These are phyloP conservation scores for Geoglossum cookeanum DNA, from an alignment of 2,329 filamentous ascomycete genomes.

Conservation along the genomic window DNA sequence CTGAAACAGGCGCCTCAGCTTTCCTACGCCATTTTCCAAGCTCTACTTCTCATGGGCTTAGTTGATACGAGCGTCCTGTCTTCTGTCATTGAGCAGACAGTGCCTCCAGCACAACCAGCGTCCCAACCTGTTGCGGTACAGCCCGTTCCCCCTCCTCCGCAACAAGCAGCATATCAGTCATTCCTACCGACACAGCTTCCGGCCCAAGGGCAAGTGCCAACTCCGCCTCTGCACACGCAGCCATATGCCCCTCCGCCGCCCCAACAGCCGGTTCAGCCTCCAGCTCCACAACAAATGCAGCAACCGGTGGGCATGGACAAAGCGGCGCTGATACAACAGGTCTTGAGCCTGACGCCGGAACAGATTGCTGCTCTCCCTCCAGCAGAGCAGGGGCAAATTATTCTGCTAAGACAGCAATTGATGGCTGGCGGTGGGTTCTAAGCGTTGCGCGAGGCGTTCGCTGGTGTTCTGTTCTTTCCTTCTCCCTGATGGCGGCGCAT, in stretches of 20 bases:
- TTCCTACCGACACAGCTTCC: constrained; percentile 14
- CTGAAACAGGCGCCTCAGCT: constrained; percentile 81
- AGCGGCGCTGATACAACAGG: constrained; percentile 58
- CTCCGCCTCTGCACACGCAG: constrained; percentile 28
- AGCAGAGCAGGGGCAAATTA: constrained; percentile 57
- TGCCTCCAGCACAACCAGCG: constrained; percentile 10
- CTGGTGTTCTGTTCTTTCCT: neutral
- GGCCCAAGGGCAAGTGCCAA: constrained; percentile 28
- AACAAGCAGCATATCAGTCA: constrained; percentile 15
- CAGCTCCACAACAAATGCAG: constrained; percentile 20
- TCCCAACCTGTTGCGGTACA: constrained; percentile 14
- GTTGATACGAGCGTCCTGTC: constrained; percentile 71
- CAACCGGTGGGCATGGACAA: constrained; percentile 34
- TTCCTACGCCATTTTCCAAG: constrained; percentile 87
- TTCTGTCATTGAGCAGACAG: constrained; percentile 49
- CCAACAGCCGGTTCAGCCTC: constrained; percentile 21
- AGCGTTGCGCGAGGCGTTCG: neutral
- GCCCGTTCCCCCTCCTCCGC: constrained; percentile 1
- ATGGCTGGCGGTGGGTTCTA: constrained; percentile 13
- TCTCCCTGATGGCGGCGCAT: neutral
- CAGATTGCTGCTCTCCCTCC: constrained; percentile 65
- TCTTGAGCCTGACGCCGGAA: constrained; percentile 61
- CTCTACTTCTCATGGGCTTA: constrained; percentile 77
- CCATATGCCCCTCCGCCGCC: constrained; percentile 17
- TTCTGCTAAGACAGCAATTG: constrained; percentile 52